Evolutionary conservation across 495 filamentous ascomycete genomes (phyloP).

Genomic region (Aspergillus carlsbadensis): DNA sequence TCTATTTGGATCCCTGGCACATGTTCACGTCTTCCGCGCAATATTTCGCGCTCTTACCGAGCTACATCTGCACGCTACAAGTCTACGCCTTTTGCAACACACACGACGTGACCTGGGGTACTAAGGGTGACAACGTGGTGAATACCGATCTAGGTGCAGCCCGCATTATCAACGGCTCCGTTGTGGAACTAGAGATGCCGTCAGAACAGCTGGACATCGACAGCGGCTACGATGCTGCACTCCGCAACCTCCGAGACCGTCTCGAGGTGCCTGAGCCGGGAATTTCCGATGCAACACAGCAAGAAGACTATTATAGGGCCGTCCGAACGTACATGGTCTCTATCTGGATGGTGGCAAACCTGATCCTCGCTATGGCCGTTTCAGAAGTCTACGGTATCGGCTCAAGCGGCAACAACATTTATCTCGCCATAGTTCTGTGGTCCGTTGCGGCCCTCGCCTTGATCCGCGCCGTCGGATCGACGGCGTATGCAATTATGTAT

Average conservation of each 20-base stretch:
- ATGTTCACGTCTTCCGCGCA: conserved; percentile 94
- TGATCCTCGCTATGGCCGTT: conserved; percentile 88
- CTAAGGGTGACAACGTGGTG: conserved; percentile 95
- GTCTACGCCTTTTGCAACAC: conserved; percentile 99
- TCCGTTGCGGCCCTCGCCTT: conserved; percentile 80
- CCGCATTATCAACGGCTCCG: conserved; percentile 64
- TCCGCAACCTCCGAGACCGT: conserved; percentile 92
- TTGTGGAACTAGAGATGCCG: conserved; percentile 86
- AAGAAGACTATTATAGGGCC: conserved; percentile 98
- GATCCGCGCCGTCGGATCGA: conserved; percentile 79
- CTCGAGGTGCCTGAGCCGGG: conserved; percentile 69
- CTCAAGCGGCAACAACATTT: conserved; percentile 77
- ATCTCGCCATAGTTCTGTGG: conserved; percentile 93
- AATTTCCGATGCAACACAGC: conserved; percentile 73
- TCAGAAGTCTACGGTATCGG: conserved; percentile 75
- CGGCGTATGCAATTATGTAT: conserved; percentile 78
- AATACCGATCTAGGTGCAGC: conserved; percentile 89
- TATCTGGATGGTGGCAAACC: conserved; percentile 92
- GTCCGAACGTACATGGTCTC: conserved; percentile 99
- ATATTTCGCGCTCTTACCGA: conserved; percentile 89
- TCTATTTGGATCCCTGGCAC: conserved; percentile 99
- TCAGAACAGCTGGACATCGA: conserved; percentile 98
- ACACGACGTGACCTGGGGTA: conserved; percentile 98
- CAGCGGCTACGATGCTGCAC: conserved; percentile 92
- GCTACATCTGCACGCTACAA: conserved; percentile 95